A percentile compares a stretch with the other conserved stretches of the same genome.
Evolutionary conservation across 1,284 basidiomycete genomes (phyloP).

Genomic region (Ustilago shanxiensis): DNA sequence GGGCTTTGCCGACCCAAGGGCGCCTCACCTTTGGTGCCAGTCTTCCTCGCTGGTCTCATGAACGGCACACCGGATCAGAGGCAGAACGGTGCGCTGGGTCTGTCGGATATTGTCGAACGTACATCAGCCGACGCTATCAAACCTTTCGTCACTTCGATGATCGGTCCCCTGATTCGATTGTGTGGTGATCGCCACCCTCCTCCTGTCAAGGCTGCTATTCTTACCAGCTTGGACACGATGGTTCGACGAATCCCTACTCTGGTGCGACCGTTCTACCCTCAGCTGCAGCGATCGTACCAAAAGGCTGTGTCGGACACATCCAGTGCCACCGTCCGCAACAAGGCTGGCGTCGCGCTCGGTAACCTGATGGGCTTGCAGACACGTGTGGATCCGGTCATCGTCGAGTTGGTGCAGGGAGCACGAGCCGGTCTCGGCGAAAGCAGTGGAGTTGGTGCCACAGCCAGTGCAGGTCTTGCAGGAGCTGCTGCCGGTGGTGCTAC

Average conservation of each 20-base stretch:
- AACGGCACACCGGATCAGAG: slow-evolving; percentile 73
- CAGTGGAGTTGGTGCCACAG: slow-evolving; percentile 11
- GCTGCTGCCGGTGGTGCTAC: slow-evolving; percentile 29
- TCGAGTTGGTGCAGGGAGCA: slow-evolving; percentile 78
- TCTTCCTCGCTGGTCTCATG: slow-evolving; percentile 84
- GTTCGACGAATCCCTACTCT: slow-evolving; percentile 80
- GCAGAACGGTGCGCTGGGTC: slow-evolving; percentile 93
- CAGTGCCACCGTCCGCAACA: slow-evolving; percentile 82
- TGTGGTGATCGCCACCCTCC: slow-evolving; percentile 69
- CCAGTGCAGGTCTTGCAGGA: slow-evolving; percentile 28
- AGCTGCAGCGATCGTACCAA: slow-evolving; percentile 95
- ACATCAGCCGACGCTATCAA: slow-evolving; percentile 91
- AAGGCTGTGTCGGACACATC: slow-evolving; percentile 88
- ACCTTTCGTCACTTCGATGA: slow-evolving; percentile 95
- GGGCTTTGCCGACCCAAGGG: slow-evolving; percentile 92
- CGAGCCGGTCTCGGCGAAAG: slow-evolving; percentile 74
- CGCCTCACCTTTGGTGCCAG: slow-evolving; percentile 85
- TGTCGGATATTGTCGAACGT: slow-evolving; percentile 92
- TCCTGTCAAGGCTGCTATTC: slow-evolving; percentile 67
- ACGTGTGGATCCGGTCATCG: slow-evolving; percentile 79
- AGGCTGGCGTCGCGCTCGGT: slow-evolving; percentile 86
- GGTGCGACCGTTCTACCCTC: slow-evolving; percentile 98
- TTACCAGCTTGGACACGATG: slow-evolving; percentile 64
- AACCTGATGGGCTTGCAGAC: slow-evolving; percentile 82
- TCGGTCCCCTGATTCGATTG: slow-evolving; percentile 85